Evolutionary conservation across 2,329 filamentous ascomycete species (phyloP).

Genomic region (Claviceps quebecensis): DNA sequence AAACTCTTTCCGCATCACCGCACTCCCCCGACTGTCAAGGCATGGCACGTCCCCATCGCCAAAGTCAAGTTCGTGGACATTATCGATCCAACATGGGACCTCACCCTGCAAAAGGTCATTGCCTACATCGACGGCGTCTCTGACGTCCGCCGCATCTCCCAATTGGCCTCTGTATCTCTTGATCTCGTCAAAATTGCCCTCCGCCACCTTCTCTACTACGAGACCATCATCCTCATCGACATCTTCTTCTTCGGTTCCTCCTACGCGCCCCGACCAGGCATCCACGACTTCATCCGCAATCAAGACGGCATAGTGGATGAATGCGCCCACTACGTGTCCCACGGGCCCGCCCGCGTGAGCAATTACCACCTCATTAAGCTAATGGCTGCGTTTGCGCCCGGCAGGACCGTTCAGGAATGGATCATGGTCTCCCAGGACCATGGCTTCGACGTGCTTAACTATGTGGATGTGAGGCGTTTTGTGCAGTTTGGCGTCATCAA

Average conservation of each 20-base stretch:
- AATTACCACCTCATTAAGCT: conserved; percentile 63
- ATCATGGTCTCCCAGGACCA: conserved; percentile 57
- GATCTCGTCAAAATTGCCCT: conserved; percentile 76
- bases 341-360: conserved; percentile 27
- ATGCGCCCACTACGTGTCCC: conserved; percentile 70
- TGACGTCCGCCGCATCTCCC: conserved; percentile 75
- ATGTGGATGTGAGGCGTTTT: conserved; percentile 77
- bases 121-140: conserved; percentile 82
- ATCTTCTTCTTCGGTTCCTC: conserved; percentile 90
- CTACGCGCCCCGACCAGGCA: conserved; percentile 67
- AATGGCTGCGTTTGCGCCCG: conserved; percentile 73
- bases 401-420: conserved; percentile 78
- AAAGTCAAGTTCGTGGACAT: conserved; percentile 52
- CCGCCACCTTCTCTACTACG: conserved; percentile 84
- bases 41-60: conserved; percentile 80
- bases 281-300: conserved; percentile 68
- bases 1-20: conserved; percentile 81
- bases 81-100: conserved; percentile 56
- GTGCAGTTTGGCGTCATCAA: conserved; percentile 96
- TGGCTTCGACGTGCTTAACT: conserved; percentile 50
- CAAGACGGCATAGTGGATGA: conserved; percentile 65
- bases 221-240: conserved; percentile 78
- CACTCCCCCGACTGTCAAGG: conserved; percentile 61
- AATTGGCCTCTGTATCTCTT: conserved; percentile 72
- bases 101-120: conserved; percentile 67